A percentile compares a stretch with the other conserved stretches of the same genome.
These are phyloP conservation scores for Cladosporium sp. DNA, from an alignment of 2,329 filamentous ascomycete genomes.

Conservation along the genomic window DNA sequence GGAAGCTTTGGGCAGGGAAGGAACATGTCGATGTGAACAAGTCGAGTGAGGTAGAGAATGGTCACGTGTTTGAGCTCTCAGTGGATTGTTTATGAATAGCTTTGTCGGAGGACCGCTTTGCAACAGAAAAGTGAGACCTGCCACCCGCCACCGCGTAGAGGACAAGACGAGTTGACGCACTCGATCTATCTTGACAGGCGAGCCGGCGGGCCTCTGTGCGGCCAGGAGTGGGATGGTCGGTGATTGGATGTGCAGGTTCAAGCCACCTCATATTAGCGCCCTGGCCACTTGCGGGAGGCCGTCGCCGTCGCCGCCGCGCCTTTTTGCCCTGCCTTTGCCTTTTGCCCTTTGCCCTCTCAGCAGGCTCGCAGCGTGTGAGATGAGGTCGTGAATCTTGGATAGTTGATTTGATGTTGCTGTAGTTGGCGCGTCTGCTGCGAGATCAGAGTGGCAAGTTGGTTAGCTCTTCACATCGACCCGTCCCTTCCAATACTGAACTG, in stretches of 20 bases:
- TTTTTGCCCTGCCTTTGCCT: not conserved
- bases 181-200: not conserved
- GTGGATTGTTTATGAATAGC: not conserved
- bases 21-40: too few species aligned
- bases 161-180: not conserved
- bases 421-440: too few species aligned
- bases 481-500: too few species aligned
- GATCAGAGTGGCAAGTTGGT: too few species aligned
- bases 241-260: constrained; percentile 3
- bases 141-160: not conserved
- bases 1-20: not conserved
- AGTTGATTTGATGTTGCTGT: too few species aligned
- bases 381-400: too few species aligned
- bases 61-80: not conserved
- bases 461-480: too few species aligned
- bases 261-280: constrained; percentile 12
- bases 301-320: too few species aligned
- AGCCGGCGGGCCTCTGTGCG: not conserved
- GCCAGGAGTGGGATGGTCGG: not conserved
- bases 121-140: constrained; percentile 7
- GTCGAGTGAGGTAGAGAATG: not conserved
- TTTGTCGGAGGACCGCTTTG: not conserved
- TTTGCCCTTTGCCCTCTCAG: not conserved
- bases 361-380: not conserved
- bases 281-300: not conserved